These are phyloP conservation scores for Pulveroboletus sp. DNA, from an alignment of 768 basidiomycete genomes.

Conservation along the genomic window DNA sequence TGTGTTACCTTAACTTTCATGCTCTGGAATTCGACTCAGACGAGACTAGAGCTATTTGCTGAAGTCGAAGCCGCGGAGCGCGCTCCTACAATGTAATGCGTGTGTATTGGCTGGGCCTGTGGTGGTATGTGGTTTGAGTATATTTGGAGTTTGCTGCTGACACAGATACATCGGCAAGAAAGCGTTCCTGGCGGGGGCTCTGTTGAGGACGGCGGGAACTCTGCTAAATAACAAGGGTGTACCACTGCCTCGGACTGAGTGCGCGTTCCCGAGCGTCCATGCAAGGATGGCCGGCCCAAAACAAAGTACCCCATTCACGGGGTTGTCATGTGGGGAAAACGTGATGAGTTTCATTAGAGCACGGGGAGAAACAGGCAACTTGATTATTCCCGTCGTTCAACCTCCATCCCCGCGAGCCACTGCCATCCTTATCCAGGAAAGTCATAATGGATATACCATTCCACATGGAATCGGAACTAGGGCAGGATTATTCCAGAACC, in stretches of 20 bases:
- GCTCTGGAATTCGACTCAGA: conserved; percentile 34
- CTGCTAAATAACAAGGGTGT: too few relatives aligned
- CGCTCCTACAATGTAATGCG: conserved; percentile 17
- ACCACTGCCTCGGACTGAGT: too few relatives aligned
- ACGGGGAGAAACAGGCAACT: not conserved
- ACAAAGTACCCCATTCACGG: not conserved
- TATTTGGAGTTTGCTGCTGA: not conserved
- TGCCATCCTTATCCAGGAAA: too few relatives aligned
- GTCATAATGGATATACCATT: too few relatives aligned
- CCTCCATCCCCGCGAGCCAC: too few relatives aligned
- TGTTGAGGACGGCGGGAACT: too few relatives aligned
- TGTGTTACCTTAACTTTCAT: conserved; percentile 35
- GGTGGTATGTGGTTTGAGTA: conserved; percentile 5
- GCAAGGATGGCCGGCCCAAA: not conserved
- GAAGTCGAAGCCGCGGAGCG: conserved; percentile 32
- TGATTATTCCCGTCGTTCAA: not conserved
- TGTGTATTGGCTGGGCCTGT: too few relatives aligned
- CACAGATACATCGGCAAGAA: too few relatives aligned
- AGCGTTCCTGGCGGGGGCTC: too few relatives aligned
- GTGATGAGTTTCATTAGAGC: not conserved
- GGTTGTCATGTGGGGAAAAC: not conserved
- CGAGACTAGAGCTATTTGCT: conserved; percentile 30
- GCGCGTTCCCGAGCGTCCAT: too few relatives aligned
- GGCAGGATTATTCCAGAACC: too few relatives aligned
- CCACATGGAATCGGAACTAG: too few relatives aligned